Evolutionary conservation across 129 eudicot genomes (phyloP), one percentile per base, ranked within the genome.

Genomic region (Chrysanthemum makinoi): DNA sequence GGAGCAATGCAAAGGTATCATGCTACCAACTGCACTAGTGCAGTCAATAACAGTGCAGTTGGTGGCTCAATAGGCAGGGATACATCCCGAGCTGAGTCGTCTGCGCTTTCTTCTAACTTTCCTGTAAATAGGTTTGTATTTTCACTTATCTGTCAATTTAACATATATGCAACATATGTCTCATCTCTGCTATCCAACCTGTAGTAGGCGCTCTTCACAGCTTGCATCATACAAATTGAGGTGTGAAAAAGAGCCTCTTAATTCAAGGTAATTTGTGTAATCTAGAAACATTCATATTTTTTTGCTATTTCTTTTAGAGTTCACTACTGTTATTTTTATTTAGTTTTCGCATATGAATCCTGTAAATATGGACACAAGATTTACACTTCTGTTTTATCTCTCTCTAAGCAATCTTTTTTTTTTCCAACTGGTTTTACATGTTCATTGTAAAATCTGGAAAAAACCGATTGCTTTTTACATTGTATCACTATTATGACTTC

Each of bases 1-100:
- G 91, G 83, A 88, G 96, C 88, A 82, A 95, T 95, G 99, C 99
- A 95, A 90, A 88, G 97, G 88, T 95, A 82, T 95, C 97, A 90
- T 82, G 84, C 82, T 86, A 77, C 80, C 83, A 87, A 85, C 95
- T 83, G 93, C 97, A 94, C 87, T 82, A 88, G 91, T 88, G 99
- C 97, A 81, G 96, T 90, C 62, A 95, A 95, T 85, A 94, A 84
- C 86, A 76, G 82, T 84, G 83, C 84, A 30, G 78, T 86, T 79
- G 85, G 88, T 68, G 97, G 93, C 77, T 51, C 86, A 62, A 82
- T 91, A 66, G 74, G 86, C 28, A 87, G 93, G 83, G 99, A 94
- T 70, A 54, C 83, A 16, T 75, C 87, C 68, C 91, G 97, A 70
- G 78, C 84, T 57, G 97, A 90, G 63, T 84, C 94, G 12, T 86